Percentiles rank a stretch among this genome's conserved stretches.
These are phyloP conservation scores for Paraconiothyrium sp. DNA, from an alignment of 2,329 filamentous ascomycete genomes.

Conservation along the genomic window DNA sequence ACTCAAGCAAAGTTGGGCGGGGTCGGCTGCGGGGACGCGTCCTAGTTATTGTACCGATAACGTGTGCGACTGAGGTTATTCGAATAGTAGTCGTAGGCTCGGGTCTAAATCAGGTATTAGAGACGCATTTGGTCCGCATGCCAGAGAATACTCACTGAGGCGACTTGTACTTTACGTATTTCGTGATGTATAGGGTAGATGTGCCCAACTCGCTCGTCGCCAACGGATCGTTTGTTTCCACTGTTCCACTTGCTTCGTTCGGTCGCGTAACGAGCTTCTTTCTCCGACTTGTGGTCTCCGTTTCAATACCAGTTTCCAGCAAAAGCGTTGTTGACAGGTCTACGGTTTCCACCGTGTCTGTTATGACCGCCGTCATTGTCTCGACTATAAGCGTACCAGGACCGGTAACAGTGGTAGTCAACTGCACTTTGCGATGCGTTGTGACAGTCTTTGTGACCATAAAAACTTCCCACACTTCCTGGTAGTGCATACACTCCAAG, in stretches of 20 bases:
- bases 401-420: constrained; percentile 51
- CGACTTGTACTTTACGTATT: constrained; percentile 32
- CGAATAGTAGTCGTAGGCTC: constrained; percentile 32
- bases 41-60: constrained; percentile 23
- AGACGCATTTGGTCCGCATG: neutral
- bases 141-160: constrained; percentile 20
- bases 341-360: constrained; percentile 50
- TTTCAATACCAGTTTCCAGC: constrained; percentile 48
- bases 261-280: constrained; percentile 26
- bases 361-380: constrained; percentile 51
- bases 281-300: constrained; percentile 42
- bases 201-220: neutral
- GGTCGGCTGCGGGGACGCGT: constrained; percentile 16
- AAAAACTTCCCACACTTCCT: constrained; percentile 54
- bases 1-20: constrained; percentile 16
- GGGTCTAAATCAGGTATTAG: constrained; percentile 20
- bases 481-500: constrained; percentile 52
- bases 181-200: constrained; percentile 36
- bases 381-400: constrained; percentile 49
- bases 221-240: constrained; percentile 3
- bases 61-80: constrained; percentile 21
- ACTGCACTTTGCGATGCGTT: constrained; percentile 47
- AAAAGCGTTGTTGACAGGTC: constrained; percentile 51
- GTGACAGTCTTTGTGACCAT: constrained; percentile 51
- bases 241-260: constrained; percentile 8